Base-by-base conservation (phyloP, 2,329 filamentous ascomycete species). In the Blastomyces parvus region DNA sequence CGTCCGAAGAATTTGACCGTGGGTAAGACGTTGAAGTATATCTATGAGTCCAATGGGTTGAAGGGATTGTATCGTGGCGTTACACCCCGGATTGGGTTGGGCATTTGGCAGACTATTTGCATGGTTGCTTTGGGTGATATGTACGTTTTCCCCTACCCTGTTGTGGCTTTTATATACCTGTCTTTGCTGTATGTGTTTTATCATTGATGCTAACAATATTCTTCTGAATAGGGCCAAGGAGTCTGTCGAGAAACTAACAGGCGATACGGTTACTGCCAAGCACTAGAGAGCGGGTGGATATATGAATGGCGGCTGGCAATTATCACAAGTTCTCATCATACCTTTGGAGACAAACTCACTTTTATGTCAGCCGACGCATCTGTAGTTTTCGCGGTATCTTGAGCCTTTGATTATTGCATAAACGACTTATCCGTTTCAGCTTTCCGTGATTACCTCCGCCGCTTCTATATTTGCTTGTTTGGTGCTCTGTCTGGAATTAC, bases 81-180 rank as follows among this genome's bases (percentile, higher is more conserved):
- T 67, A 84, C 91, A 70, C 94, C 94, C 71, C 88, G 94, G 77
- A 92, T 99, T 76, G 92, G 92, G 70, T 87, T 99, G 68, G 88
- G 94, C 75, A 86, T 99, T 81, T 99, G 94, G 94, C 94, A 99
- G 84, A 99, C 94, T 66, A 89, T 99, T 74, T 99, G 94, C 84
- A 99, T 99, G 94, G 94, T 99, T 80, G 94, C 93, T 74, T 84
- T 97, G 78, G 94, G 94, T 80, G 94, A 97, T 81, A 92, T 96
- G 91, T 95, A 81, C 83, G 91, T 86, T 70, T 70, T 61, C 42
- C 50, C 63, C 65, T 56, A 17, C 50, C 44, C 19, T 33, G 30
- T 46, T 55, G 13, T 42, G 4, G 17, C 19, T 57, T 4, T 53
- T 22, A 33, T 33, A 36, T 9, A 9, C 33, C 13, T 60, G 61